Base-by-base conservation (phyloP, 2,329 filamentous ascomycete species). In the Sclerotinia spermophila region DNA sequence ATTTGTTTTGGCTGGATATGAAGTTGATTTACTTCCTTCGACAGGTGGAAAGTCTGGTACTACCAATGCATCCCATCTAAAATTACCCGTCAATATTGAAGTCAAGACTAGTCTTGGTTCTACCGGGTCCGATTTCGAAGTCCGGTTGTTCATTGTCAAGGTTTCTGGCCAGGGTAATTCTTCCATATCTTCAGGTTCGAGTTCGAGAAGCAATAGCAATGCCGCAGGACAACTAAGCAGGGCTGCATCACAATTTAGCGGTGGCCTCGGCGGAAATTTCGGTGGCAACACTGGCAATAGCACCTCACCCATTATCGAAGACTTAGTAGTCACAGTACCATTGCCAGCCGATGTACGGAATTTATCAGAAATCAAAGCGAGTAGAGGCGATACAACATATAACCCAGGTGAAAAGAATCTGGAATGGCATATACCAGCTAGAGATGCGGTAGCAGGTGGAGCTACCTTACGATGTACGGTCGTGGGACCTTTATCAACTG, bases 1-100 rank as follows among this genome's bases (percentile, higher is more conserved):
- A 58, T 99, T 98, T 79, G 92, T 97, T 55, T 85, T 99, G 27
- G 94, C 94, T 44, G 94, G 94, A 33, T 99, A 99, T 79, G 95
- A 97, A 80, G 93, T 97, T 30, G 93, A 99, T 80, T 82, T 99
- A 33, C 84, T 98, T 19, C 94, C 94, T 0, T 87, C 91, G 65
- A 86, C 89, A 24, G 85, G 84, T 74, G 84, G 86, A 30, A 86
- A 87, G 75, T 84, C 84, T 67, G 84, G 86, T 27, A 86, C 82
- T 68, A 81, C 87, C 2, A 86, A 81, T 68, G 83, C 84, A 19
- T 82, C 73, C 73, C 90, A 87, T 75, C 83, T 98, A 21, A 93
- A 94, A 78, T 82, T 98, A 7, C 96, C 96, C 0, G 91, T 96
- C 4, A 89, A 86, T 64, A 84, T 97, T 66, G 92, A 97, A 77